A percentile compares a stretch with the other conserved stretches of the same genome.
Conservation (phyloP, 148 eudicot species). For the Agrostemma githago region DNA sequence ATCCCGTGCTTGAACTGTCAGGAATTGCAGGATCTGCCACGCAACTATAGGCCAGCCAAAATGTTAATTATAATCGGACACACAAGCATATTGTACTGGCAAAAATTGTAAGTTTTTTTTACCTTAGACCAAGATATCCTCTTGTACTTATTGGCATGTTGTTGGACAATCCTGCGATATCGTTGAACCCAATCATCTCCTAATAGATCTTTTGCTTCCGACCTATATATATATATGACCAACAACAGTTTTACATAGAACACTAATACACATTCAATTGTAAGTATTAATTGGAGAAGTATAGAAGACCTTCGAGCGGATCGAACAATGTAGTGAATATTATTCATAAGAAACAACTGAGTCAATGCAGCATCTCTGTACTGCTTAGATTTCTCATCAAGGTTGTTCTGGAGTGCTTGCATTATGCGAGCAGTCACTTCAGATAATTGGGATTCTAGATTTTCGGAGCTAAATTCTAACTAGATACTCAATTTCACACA, state of each 20-base stretch:
- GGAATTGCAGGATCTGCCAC: slow-evolving; percentile 83
- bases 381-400: slow-evolving; percentile 89
- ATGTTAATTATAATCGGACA: too few species aligned
- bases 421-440: slow-evolving; percentile 63
- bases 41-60: too few species aligned
- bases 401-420: slow-evolving; percentile 81
- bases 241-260: background rate
- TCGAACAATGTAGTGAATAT: slow-evolving; percentile 90
- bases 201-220: slow-evolving; percentile 85
- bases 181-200: slow-evolving; percentile 99
- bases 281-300: too few species aligned
- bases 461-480: slow-evolving; percentile 46
- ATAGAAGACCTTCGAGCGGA: slow-evolving; percentile 73
- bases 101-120: too few species aligned
- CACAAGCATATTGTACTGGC: too few species aligned
- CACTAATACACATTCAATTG: background rate
- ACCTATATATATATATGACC: slow-evolving; percentile 48
- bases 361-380: slow-evolving; percentile 83
- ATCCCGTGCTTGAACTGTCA: slow-evolving; percentile 45
- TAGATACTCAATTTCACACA: too few species aligned
- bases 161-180: slow-evolving; percentile 91
- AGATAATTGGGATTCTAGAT: slow-evolving; percentile 53
- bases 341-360: slow-evolving; percentile 91
- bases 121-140: slow-evolving; percentile 97
- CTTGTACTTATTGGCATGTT: slow-evolving; percentile 95